Evolutionary conservation across 169 alveolate species (phyloP), one percentile per base, ranked within the genome.

Genomic region (Cryptosporidium xiaoi): DNA sequence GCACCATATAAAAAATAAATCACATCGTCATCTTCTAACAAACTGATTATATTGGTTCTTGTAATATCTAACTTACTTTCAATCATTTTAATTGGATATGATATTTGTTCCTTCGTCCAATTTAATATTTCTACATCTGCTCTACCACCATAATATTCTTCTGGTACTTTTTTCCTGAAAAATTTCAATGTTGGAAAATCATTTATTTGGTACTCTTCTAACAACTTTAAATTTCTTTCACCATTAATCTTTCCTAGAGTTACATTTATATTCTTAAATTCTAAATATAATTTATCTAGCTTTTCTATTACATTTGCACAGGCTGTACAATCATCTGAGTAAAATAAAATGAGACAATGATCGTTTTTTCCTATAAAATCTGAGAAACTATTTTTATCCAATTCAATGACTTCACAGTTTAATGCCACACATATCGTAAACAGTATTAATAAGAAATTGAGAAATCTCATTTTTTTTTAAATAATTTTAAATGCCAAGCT

Each of bases 151-250:
- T 82, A 90, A 55, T 91, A 93, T 15, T 91, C 93, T 50, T 65
- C 69, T 44, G 92, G 69, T 16, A 51, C 66, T n/a, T 82, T 87
- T 40, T 90, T 90, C 20, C 66, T 65, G 53, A 94, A 94, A 71
- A 92, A 92, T 69, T 91, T 92, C 20, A 92, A 7, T 0, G 96
- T 84, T 3, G 96, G 96, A 65, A 90, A 94, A 20, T 91, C 95
- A 3, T 68, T 66, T 24, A 93, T 90, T 24, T 91, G 92, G 33
- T 87, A 93, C 51, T 77, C 64, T 31, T 77, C 87, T 18, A 77
- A 48, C n/a, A 60, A 24, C 44, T 60, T 77, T 3, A 77, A 16
- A 62, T 77, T 77, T 53, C 64, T 44, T 60, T 77, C 87, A 3
- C 87, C 87, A 48, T 77, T 77, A 12, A 77, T 77, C 48, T 77